Evolutionary conservation across 2,329 filamentous ascomycete species (phyloP).

Genomic region (Apiospora aurea): DNA sequence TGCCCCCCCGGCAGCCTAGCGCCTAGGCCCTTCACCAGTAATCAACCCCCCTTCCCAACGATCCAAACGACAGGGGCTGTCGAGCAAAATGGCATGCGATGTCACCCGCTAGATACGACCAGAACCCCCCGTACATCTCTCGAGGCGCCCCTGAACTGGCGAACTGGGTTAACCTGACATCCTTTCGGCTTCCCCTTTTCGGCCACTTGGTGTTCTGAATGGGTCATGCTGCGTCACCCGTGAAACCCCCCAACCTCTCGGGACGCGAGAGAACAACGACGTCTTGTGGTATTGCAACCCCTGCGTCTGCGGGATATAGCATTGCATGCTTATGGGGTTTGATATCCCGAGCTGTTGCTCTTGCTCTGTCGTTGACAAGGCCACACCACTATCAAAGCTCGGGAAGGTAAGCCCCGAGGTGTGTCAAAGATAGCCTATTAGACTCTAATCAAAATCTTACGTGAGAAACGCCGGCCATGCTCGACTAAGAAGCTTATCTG

Average conservation of each 20-base stretch:
- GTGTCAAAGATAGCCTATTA: neutral
- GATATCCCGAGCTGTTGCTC: neutral
- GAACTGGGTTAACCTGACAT: neutral
- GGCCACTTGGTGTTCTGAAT: neutral
- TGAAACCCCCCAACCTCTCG: neutral
- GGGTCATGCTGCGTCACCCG: neutral
- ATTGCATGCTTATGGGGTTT: neutral
- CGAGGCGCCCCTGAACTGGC: constrained; percentile 1
- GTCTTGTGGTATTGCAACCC: constrained; percentile 14
- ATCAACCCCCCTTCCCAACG: neutral
- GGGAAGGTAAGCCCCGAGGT: neutral
- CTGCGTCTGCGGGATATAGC: neutral
- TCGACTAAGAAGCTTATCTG: constrained; percentile 4
- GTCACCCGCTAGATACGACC: neutral
- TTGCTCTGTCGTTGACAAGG: neutral
- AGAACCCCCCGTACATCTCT: constrained; percentile 1
- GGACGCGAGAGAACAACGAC: neutral
- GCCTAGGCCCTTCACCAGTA: neutral
- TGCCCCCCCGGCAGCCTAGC: neutral
- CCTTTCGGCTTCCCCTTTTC: neutral
- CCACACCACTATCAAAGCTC: neutral
- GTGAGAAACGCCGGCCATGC: neutral
- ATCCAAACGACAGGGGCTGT: neutral
- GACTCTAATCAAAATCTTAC: neutral
- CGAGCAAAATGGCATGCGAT: neutral